Percentiles rank a stretch among this genome's conserved stretches.
Evolutionary conservation across 1,139 yeast genomes (phyloP).

Genomic region (Debaryomyces singareniensis): DNA sequence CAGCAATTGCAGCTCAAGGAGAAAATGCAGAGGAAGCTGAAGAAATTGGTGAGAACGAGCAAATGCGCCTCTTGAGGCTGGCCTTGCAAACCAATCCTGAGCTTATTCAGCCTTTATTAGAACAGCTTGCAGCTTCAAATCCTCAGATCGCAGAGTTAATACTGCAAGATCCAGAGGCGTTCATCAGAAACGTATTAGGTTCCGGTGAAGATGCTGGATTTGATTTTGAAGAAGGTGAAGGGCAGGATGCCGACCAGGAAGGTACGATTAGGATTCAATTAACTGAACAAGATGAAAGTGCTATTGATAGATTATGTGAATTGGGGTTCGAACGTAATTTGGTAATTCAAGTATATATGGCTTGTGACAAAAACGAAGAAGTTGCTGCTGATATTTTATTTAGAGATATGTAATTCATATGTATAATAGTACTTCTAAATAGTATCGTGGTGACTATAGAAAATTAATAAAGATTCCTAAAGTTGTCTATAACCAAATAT

Average conservation of each 20-base stretch:
- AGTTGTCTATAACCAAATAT: neutral
- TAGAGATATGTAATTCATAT: slow-evolving; percentile 34
- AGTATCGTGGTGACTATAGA: slow-evolving; percentile 1
- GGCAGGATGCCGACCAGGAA: slow-evolving; percentile 28
- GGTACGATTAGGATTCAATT: slow-evolving; percentile 53
- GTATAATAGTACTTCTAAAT: slow-evolving; percentile 8
- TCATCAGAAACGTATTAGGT: slow-evolving; percentile 64
- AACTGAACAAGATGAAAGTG: slow-evolving; percentile 80
- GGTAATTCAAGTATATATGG: slow-evolving; percentile 92
- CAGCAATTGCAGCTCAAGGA: slow-evolving; percentile 45
- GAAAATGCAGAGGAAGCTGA: slow-evolving; percentile 15
- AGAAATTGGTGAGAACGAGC: slow-evolving; percentile 41
- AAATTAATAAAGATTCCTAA: neutral
- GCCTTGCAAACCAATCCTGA: slow-evolving; percentile 86
- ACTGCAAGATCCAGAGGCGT: slow-evolving; percentile 81
- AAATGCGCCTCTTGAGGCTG: slow-evolving; percentile 63
- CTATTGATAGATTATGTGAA: slow-evolving; percentile 82
- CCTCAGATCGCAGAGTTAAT: slow-evolving; percentile 84
- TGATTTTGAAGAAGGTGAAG: slow-evolving; percentile 32
- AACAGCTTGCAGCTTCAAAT: slow-evolving; percentile 74
- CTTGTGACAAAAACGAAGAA: slow-evolving; percentile 97
- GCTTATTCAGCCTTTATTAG: slow-evolving; percentile 76
- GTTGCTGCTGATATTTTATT: slow-evolving; percentile 88
- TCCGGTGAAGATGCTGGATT: slow-evolving; percentile 43
- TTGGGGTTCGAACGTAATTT: slow-evolving; percentile 85